Percentiles rank a stretch among this genome's conserved stretches.
phyloP scores from a whole-genome alignment of 371 early-diverging fungal genomes.

The Synchytrium microbalum region DNA sequence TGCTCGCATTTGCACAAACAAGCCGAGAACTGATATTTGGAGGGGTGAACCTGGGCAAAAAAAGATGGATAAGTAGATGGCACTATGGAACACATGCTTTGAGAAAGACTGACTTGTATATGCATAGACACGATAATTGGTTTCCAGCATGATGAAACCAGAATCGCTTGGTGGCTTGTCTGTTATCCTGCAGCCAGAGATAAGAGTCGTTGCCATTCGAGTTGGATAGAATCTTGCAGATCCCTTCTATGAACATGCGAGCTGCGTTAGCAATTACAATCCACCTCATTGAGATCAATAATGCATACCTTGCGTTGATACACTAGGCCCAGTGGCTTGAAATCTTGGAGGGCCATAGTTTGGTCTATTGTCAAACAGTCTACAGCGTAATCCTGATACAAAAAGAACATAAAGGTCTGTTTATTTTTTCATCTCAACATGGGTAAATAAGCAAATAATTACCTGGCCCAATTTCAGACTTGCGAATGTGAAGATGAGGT shows the following conservation, averaged over 20 bases:
- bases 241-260: conserved; percentile 37
- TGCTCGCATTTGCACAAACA: conserved; percentile 80
- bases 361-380: conserved; percentile 79
- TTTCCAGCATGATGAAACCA: neutral
- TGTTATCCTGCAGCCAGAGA: conserved; percentile 56
- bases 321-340: conserved; percentile 81
- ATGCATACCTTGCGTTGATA: conserved; percentile 67
- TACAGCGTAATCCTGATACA: conserved; percentile 64
- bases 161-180: conserved; percentile 12
- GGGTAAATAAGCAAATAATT: too few species aligned
- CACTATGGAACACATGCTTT: conserved; percentile 3
- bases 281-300: neutral
- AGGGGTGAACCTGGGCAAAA: conserved; percentile 67
- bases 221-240: conserved; percentile 85
- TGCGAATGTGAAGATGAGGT: conserved; percentile 85
- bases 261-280: neutral
- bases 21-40: conserved; percentile 91
- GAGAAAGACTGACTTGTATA: conserved; percentile 63
- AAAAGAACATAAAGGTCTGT: too few species aligned
- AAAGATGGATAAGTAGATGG: conserved; percentile 4
- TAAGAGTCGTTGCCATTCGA: conserved; percentile 80
- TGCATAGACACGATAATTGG: conserved; percentile 68
- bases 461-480: conserved; percentile 82
- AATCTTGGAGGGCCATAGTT: conserved; percentile 73
- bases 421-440: too few species aligned